Base-by-base conservation (phyloP, 1,284 basidiomycete genomes). In the Ceratobasidium sp. region DNA sequence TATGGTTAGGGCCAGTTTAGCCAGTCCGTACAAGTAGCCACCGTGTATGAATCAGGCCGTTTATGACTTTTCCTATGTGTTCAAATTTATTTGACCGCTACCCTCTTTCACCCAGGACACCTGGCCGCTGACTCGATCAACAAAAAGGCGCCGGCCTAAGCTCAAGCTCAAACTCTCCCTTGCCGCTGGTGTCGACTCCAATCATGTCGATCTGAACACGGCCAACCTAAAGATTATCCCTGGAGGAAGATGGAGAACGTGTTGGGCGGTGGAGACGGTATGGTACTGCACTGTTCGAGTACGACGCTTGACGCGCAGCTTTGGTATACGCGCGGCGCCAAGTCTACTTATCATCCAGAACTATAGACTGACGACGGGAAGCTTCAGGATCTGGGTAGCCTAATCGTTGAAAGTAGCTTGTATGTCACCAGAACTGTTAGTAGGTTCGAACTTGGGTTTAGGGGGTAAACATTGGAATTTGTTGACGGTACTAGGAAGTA, bases 141-240 rank as follows among this genome's bases (percentile, higher is more conserved):
- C 59, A 33, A 33, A 1, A 87, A 94, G 89, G 95, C 96, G 52
- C n/a, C n/a, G n/a, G n/a, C 93, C 93, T 86, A 97, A 97, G 83
- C 90, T 99, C 82, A 97, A 97, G 83, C 90, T 99, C 82, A 97
- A 96, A 87, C 86, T 97, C 80, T 96, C 94, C 83, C 90, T 98
- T 82, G 98, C 96, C 12, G 96, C 96, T 74, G 96, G 96, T 86
- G 96, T 98, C 65, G 96, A 96, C 17, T 96, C 95, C 46, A 96
- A 97, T 87, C 94, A 96, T 86, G 91, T 97, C 82, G 96, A 98
- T 84, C 90, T 98, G 75, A 92, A 97, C 83, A 93, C 94, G 33
- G 94, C 95, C 67, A 95, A 96, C 83, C 95, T 2, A 89, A 88
- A 80, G 93, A 96, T 85, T 95, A 98, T 86, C 87, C 93, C 59